Evolutionary conservation across 208 protist species (phyloP), one percentile per base, ranked within the genome.

Genomic region (Leishmania gerbilli): DNA sequence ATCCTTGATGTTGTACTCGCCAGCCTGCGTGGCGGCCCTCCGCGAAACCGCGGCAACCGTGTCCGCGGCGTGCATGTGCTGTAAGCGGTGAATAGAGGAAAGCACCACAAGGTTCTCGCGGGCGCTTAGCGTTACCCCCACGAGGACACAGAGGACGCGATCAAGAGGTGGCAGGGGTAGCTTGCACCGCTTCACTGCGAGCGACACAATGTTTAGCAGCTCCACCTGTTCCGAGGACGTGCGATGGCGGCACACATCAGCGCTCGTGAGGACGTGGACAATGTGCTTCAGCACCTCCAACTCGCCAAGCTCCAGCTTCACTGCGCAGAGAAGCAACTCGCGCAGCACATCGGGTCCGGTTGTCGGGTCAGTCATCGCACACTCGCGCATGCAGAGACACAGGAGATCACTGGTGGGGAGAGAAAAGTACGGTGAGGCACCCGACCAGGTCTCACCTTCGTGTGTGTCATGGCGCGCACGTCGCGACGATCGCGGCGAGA

Each of bases 171-270:
- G 91, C 45, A 83, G 76, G 17, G 87, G 87, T 53, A 94, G 69
- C 72, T 94, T 90, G 80, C 95, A 94, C 0, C 93, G 90, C 79
- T 95, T 93, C 62, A 91, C 86, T 7, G 90, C 90, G 1, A 96
- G 87, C 13, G 95, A 95, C 15, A 95, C 79, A 40, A 82, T 55
- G 15, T 85, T 84, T 9, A 95, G 74, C 11, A 91, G 65, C 56
- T 85, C 49, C 40, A 92, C 90, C 19, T 89, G 84, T 53, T 91
- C 88, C 4, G 42, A 58, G 0, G 71, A n/a, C 3, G 87, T 80
- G 11, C 75, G 82, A 6, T 49, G 67, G 37, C 76, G 64, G 13
- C 86, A 89, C 64, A 77, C 79, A n/a, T 87, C 67, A 6, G 76
- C 55, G 31, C 17, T 80, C 0, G 90, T 91, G 9, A 93, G 69